Evolutionary conservation across 495 filamentous ascomycete species (phyloP).

Genomic region (Massariosphaeria phaeospora): DNA sequence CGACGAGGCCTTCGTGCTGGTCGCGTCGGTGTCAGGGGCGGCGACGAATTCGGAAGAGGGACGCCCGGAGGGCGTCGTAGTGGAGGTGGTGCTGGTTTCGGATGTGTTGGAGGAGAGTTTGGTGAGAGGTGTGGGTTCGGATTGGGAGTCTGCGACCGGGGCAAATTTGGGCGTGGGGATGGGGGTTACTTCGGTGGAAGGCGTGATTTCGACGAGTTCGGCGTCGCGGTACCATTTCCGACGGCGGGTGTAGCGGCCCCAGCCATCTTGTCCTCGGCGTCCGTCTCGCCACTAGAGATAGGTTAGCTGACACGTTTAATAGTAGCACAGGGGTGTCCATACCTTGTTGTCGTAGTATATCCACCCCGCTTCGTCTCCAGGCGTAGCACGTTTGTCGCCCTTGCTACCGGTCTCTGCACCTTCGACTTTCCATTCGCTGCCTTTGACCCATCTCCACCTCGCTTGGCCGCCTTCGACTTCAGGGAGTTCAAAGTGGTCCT

Average conservation of each 20-base stretch:
- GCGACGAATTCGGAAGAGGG: not conserved
- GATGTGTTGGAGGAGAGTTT: not conserved
- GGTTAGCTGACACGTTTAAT: conserved; percentile 10
- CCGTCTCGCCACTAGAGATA: conserved; percentile 78
- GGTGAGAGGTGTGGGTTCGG: not conserved
- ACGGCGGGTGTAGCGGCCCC: conserved; percentile 85
- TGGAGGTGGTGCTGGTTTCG: not conserved
- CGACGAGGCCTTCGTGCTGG: conserved; percentile 9
- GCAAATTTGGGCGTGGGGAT: conserved; percentile 38
- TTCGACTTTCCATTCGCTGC: conserved; percentile 82
- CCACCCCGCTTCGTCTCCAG: conserved; percentile 70
- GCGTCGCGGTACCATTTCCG: conserved; percentile 96
- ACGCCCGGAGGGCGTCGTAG: not conserved
- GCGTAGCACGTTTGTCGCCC: conserved; percentile 38
- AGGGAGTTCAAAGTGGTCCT: conserved; percentile 79
- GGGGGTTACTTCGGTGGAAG: conserved; percentile 42
- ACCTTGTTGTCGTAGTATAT: conserved; percentile 99
- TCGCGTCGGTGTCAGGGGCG: conserved; percentile 12
- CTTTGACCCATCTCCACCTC: conserved; percentile 83
- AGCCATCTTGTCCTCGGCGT: conserved; percentile 80
- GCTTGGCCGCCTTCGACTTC: conserved; percentile 77
- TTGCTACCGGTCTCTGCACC: conserved; percentile 53
- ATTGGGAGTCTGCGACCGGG: conserved; percentile 18
- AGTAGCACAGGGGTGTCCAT: conserved; percentile 1
- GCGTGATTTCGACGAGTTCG: conserved; percentile 75